Conservation (phyloP, 345 rosid species). For the Syzygium grande region DNA sequence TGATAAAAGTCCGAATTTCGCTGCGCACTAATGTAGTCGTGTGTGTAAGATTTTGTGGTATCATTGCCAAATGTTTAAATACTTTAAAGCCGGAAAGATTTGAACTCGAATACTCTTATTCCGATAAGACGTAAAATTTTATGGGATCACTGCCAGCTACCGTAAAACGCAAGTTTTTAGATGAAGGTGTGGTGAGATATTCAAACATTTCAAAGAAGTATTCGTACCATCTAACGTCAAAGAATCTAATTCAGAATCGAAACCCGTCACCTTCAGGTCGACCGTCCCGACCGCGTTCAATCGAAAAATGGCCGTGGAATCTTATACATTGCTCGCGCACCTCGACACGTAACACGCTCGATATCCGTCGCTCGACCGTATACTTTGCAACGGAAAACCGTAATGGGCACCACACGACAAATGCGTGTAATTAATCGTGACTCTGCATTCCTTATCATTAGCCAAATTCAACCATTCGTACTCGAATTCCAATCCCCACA, state of each 20-base stretch:
- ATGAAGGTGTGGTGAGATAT: neutral
- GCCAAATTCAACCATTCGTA: neutral
- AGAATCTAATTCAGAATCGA: neutral
- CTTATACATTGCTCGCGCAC: no score
- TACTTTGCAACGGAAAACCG: neutral
- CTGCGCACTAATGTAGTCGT: neutral
- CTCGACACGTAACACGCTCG: rapidly evolving
- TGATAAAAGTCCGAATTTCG: neutral
- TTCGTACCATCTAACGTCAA: rapidly evolving
- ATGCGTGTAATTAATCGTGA: neutral
- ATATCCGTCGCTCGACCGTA: neutral
- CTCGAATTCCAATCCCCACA: neutral
- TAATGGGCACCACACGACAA: neutral
- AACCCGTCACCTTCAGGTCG: rapidly evolving
- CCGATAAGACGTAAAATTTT: neutral
- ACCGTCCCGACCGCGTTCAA: neutral
- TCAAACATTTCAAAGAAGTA: neutral
- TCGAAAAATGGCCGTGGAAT: neutral
- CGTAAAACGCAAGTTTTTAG: neutral
- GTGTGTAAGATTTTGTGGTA: neutral
- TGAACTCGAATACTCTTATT: neutral
- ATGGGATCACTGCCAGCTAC: rapidly evolving
- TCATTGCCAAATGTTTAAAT: no score
- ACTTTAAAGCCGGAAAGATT: neutral
- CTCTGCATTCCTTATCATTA: neutral